A percentile compares a stretch with the other conserved stretches of the same genome.
These are phyloP conservation scores for Macrophomina tecta DNA, from an alignment of 2,329 filamentous ascomycete species.

Conservation along the genomic window DNA sequence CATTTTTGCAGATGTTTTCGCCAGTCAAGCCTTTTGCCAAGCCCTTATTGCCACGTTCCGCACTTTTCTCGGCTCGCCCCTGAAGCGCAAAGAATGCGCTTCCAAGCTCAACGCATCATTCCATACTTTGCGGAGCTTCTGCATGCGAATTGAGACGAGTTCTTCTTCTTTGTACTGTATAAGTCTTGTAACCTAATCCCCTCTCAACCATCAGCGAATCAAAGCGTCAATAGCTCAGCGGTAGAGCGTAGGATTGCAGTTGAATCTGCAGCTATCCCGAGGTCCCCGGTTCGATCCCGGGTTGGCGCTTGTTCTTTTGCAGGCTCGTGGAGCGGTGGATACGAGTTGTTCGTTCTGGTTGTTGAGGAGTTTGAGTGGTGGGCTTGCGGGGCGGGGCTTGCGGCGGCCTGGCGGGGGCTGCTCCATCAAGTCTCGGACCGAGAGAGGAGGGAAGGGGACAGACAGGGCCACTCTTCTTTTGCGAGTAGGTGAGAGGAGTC, in stretches of 20 bases:
- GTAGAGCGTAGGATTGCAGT: constrained; percentile 25
- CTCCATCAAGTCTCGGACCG: not conserved
- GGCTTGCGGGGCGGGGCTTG: not conserved
- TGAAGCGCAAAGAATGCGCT: too few species aligned
- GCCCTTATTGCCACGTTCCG: too few species aligned
- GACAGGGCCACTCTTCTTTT: too few species aligned
- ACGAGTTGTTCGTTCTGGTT: not conserved
- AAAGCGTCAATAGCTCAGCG: constrained; percentile 21
- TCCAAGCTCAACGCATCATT: too few species aligned
- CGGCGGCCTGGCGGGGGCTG: not conserved
- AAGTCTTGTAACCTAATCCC: not conserved
- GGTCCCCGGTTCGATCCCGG: constrained; percentile 20
- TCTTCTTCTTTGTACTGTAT: not conserved
- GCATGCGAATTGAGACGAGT: too few species aligned
- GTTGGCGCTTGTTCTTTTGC: constrained; percentile 13
- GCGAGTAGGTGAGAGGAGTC: too few species aligned
- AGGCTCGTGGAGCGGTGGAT: not conserved
- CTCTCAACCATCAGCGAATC: not conserved
- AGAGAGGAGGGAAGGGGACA: too few species aligned
- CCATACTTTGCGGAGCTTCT: too few species aligned
- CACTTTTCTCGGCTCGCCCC: too few species aligned
- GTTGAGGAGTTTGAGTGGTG: not conserved
- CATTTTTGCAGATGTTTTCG: too few species aligned
- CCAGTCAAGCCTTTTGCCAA: too few species aligned
- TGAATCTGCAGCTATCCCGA: constrained; percentile 9